Evolutionary conservation across 2,329 filamentous ascomycete species (phyloP).

Genomic region (Aspergillus cejpii): DNA sequence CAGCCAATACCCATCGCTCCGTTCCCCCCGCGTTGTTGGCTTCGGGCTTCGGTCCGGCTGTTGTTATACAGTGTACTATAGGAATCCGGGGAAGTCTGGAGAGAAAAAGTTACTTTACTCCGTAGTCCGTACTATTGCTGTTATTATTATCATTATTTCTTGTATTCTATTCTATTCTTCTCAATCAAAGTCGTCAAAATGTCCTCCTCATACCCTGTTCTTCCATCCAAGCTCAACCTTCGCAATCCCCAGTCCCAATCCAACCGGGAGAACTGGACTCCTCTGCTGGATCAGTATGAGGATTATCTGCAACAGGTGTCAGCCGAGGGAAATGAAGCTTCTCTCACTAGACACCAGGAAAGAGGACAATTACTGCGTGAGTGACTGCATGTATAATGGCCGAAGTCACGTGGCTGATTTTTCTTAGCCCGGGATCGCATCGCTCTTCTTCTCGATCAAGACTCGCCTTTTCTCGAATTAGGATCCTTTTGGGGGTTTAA

Average conservation of each 20-base stretch:
- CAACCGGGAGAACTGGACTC: constrained; percentile 23
- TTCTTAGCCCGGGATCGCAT: constrained; percentile 35
- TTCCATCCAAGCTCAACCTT: constrained; percentile 17
- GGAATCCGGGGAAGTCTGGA: too few species aligned
- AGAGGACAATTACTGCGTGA: constrained; percentile 29
- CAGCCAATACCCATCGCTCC: too few species aligned
- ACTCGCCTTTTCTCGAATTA: constrained; percentile 39
- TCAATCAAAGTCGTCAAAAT: neutral
- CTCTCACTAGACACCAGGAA: constrained; percentile 24
- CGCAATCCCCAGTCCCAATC: constrained; percentile 15
- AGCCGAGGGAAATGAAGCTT: constrained; percentile 27
- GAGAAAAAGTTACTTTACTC: too few species aligned
- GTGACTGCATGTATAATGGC: neutral
- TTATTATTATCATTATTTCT: neutral
- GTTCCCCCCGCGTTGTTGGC: too few species aligned
- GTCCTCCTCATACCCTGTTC: constrained; percentile 11
- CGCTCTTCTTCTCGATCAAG: constrained; percentile 33
- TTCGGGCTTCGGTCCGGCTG: constrained; percentile 4
- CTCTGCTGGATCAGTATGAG: constrained; percentile 30
- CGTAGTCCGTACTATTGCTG: neutral
- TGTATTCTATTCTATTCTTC: neutral
- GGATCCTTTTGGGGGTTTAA: constrained; percentile 34
- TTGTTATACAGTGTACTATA: too few species aligned
- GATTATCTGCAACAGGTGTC: constrained; percentile 21
- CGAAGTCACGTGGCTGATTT: neutral